Evolutionary conservation across 139 green algal species (phyloP).

Genomic region (Mychonastes homosphaera): DNA sequence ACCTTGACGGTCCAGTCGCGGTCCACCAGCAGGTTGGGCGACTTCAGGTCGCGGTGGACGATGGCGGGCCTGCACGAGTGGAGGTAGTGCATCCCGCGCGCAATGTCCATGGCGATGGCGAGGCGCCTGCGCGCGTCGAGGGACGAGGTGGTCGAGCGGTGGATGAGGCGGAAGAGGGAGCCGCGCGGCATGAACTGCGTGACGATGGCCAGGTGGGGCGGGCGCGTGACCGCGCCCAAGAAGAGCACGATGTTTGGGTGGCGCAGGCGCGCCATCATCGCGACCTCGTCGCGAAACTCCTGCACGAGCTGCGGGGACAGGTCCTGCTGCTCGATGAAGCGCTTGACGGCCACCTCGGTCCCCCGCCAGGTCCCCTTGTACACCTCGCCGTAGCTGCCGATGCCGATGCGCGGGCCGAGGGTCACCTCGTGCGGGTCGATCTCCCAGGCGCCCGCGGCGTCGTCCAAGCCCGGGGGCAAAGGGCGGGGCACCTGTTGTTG

Average conservation of each 20-base stretch:
- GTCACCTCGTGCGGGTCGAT: slow-evolving; percentile 52
- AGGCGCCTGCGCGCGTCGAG: slow-evolving; percentile 53
- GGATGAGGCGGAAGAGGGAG: slow-evolving; percentile 56
- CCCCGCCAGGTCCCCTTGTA: slow-evolving; percentile 65
- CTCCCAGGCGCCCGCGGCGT: slow-evolving; percentile 38
- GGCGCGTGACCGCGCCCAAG: slow-evolving; percentile 40
- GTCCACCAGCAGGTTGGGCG: slow-evolving; percentile 76
- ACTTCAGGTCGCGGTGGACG: slow-evolving; percentile 74
- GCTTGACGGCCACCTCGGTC: slow-evolving; percentile 89
- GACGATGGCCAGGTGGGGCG: slow-evolving; percentile 58
- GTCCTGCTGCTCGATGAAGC: slow-evolving; percentile 61
- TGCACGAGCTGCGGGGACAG: slow-evolving; percentile 30
- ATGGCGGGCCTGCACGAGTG: slow-evolving; percentile 58
- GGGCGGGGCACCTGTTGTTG: not conserved
- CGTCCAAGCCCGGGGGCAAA: slow-evolving; percentile 5
- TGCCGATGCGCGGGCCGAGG: slow-evolving; percentile 61
- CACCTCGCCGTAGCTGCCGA: slow-evolving; percentile 64
- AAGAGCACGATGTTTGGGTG: slow-evolving; percentile 79
- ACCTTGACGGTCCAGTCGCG: slow-evolving; percentile 81
- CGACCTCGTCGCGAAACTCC: slow-evolving; percentile 57
- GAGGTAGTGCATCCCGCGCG: slow-evolving; percentile 70
- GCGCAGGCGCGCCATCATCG: slow-evolving; percentile 48
- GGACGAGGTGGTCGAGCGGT: slow-evolving; percentile 34
- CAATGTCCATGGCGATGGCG: slow-evolving; percentile 73
- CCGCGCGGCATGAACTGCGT: slow-evolving; percentile 67